Base-by-base conservation (phyloP, 2,329 filamentous ascomycete genomes). In the Capronia epimyces region DNA sequence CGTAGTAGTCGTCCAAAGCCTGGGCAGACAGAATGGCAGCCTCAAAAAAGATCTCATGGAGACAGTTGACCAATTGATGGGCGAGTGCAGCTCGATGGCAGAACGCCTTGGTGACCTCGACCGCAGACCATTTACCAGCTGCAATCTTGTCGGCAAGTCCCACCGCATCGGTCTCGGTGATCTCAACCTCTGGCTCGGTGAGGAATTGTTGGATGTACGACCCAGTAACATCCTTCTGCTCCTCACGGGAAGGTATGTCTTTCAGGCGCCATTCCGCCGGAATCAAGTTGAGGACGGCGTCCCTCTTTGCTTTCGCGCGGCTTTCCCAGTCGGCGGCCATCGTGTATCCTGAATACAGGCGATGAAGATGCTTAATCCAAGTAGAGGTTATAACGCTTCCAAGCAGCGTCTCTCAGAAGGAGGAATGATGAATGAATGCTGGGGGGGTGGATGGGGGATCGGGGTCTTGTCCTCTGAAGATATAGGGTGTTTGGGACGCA, bases 141-240 rank as follows among this genome's bases (percentile, higher is more conserved):
- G 71, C 73, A 1, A 79, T 81, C 39, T 76, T 75, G 43, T 74
- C 67, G 1, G 76, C 74, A 49, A 84, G 80, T 0, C 71, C 75
- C 4, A 76, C 72, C 2, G 79, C 78, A 61, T 80, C 76, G 3
- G 75, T 77, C 59, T 82, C 78, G 0, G 81, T 84, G 50, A 84
- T 83, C 36, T 77, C 73, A 10, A 83, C 68, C 59, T 84, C 81
- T 34, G 70, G 63, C 16, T 71, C 50, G 4, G 66, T 71, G 1
- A 84, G 68, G 54, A 73, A 83, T 46, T 81, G 73, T 24, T 78
- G 74, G 37, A 82, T 75, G 56, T 77, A 83, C 12, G 67, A 51
- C 4, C 76, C 76, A 0, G 78, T 81, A 7, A 82, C 72, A 63
- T 81, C 78, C 59, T 72, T 72, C 50, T 80, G 74, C 53, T 82